Evolutionary conservation across 495 filamentous ascomycete species (phyloP).

Genomic region (Aspergillus cristatus): DNA sequence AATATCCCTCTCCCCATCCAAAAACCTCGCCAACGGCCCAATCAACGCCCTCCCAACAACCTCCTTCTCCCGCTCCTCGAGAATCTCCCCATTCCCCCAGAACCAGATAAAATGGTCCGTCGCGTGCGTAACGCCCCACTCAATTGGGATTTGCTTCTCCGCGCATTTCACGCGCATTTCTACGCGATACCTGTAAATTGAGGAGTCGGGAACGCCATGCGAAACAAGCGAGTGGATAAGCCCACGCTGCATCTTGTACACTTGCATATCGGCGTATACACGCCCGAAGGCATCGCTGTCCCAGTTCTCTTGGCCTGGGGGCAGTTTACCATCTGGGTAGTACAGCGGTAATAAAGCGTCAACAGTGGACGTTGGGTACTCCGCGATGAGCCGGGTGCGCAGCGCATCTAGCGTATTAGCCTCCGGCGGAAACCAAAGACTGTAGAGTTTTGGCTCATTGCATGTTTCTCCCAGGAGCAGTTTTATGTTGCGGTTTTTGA

Average conservation of each 20-base stretch:
- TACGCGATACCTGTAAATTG: slow-evolving; percentile 39
- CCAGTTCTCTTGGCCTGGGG: slow-evolving; percentile 22
- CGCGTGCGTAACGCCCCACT: slow-evolving; percentile 50
- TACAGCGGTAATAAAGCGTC: slow-evolving; percentile 34
- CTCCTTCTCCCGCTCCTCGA: slow-evolving; percentile 34
- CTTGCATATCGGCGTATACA: slow-evolving; percentile 50
- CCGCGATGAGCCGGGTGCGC: slow-evolving; percentile 38
- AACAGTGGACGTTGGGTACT: slow-evolving; percentile 39
- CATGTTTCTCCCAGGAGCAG: slow-evolving; percentile 47
- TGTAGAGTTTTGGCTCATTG: slow-evolving; percentile 47
- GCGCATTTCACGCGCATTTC: slow-evolving; percentile 40
- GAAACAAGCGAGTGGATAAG: slow-evolving; percentile 24
- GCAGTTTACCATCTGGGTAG: slow-evolving; percentile 29
- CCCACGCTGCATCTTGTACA: slow-evolving; percentile 38
- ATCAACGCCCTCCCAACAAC: slow-evolving; percentile 28
- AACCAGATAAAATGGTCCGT: slow-evolving; percentile 51
- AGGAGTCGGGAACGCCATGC: slow-evolving; percentile 12
- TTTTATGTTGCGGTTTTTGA: slow-evolving; percentile 35
- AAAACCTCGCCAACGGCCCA: slow-evolving; percentile 34
- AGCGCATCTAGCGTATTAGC: slow-evolving; percentile 29
- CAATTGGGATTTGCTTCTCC: slow-evolving; percentile 26
- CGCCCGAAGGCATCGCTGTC: slow-evolving; percentile 41
- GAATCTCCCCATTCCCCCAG: slow-evolving; percentile 39
- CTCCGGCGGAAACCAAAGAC: slow-evolving; percentile 28
- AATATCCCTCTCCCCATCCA: slow-evolving; percentile 26